phyloP scores from a whole-genome alignment of 2,329 filamentous ascomycete genomes.

The Aspergillus spinulosporus region DNA sequence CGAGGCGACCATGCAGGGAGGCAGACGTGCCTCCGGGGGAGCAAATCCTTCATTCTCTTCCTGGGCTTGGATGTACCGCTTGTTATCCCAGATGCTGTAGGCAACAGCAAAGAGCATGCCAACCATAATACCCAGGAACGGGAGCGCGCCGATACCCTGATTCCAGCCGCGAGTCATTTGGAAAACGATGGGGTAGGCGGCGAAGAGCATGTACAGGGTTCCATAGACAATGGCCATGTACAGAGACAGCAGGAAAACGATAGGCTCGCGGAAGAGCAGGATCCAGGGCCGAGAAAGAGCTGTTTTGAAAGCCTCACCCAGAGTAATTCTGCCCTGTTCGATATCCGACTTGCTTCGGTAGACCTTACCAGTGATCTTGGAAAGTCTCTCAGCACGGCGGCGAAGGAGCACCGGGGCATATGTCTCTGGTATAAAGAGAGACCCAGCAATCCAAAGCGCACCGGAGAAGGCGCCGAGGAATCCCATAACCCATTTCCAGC shows the following conservation, averaged over 20 bases:
- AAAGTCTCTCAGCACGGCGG: slow-evolving; percentile 50
- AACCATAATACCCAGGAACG: slow-evolving; percentile 52
- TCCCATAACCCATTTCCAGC: slow-evolving; percentile 70
- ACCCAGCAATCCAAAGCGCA: slow-evolving; percentile 51
- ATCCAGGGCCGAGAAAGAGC: slow-evolving; percentile 53
- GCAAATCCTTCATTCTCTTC: slow-evolving; percentile 56
- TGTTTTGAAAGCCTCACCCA: slow-evolving; percentile 45
- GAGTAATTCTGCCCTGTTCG: slow-evolving; percentile 45
- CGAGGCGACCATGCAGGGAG: slow-evolving; percentile 51
- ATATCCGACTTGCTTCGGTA: slow-evolving; percentile 45
- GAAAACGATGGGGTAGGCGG: slow-evolving; percentile 54
- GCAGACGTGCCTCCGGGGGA: slow-evolving; percentile 60
- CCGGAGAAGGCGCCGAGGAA: slow-evolving; percentile 65
- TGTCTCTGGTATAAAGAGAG: slow-evolving; percentile 36
- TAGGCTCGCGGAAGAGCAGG: slow-evolving; percentile 53
- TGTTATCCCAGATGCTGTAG: slow-evolving; percentile 46
- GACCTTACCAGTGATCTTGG: slow-evolving; percentile 52
- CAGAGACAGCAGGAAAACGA: slow-evolving; percentile 51
- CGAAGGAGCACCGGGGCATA: slow-evolving; percentile 55
- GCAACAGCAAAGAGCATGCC: slow-evolving; percentile 42
- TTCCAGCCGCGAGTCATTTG: slow-evolving; percentile 48
- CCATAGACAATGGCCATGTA: slow-evolving; percentile 56
- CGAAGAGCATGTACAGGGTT: slow-evolving; percentile 55
- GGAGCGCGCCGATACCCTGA: slow-evolving; percentile 49
- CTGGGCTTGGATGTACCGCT: slow-evolving; percentile 42